Conservation (phyloP, 164 flowering plant genomes). For the Echeveria elegans region DNA sequence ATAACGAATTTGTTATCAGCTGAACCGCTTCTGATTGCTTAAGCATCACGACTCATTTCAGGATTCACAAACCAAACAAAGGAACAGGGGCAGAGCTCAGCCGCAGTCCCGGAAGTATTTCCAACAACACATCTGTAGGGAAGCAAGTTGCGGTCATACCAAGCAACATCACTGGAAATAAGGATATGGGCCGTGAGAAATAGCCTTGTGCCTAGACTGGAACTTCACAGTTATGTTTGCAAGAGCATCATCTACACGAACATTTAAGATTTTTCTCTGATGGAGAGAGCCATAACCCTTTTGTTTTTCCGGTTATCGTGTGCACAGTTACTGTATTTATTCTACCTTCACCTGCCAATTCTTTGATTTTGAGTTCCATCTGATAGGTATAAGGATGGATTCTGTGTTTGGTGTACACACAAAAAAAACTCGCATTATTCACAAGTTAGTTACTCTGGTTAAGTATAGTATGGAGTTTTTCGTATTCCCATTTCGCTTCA, state of each 20-base stretch:
- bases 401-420: background rate
- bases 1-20: too few species aligned
- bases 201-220: background rate
- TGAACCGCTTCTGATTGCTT: background rate
- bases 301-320: background rate
- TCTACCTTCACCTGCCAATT: background rate
- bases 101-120: conserved; percentile 3
- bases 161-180: background rate
- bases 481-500: background rate
- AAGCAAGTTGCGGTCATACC: conserved; percentile 10
- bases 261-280: background rate
- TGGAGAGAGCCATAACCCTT: too few species aligned
- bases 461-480: background rate
- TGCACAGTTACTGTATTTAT: background rate
- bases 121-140: conserved; percentile 10
- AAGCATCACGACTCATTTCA: background rate
- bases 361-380: background rate
- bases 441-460: background rate
- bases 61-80: background rate
- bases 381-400: background rate
- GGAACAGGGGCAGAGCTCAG: conserved; percentile 15
- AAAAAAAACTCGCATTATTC: background rate
- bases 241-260: background rate
- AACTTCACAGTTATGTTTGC: background rate
- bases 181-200: background rate